Base-by-base conservation (phyloP, 345 rosid species). In the Lumnitzera littorea region DNA sequence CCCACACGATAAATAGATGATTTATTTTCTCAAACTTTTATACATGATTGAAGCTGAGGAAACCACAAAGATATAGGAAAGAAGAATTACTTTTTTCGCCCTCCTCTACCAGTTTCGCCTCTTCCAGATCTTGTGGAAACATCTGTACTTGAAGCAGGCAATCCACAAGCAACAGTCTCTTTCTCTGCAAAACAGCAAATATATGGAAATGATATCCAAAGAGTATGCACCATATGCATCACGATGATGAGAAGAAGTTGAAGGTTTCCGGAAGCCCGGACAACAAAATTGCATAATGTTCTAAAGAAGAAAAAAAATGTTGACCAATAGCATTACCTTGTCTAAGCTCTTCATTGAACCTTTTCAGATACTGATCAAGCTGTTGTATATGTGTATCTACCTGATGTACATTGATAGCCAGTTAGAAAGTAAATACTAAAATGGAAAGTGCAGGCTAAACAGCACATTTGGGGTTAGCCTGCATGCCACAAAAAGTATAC, bases 301-400 rank as follows among this genome's bases (percentile, higher is more conserved):
- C 20, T 15, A 29, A 2, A 54, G 48, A 66, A 29, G 12, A 41
- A 53, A n/a, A 36, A 20, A 55, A 67, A 15, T 20, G 66, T 61
- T n/a, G 53, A 46, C 24, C 43, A 16, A 60, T 62, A 36, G 57
- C 15, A 43, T 43, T 73, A 92, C 97, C 97, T 66, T 83, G 83
- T 60, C 91, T 91, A 58, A 82, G 78, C 80, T 82, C 91, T 58
- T 90, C 96, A 29, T 86, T 82, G 23, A 83, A 82, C 71, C 69
- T 87, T 62, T 82, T 94, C 81, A 94, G 66, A 59, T 84, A 87
- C 61, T 84, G 96, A 86, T 94, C 99, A 53, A 90, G 94, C 67
- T 85, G 95, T 56, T 90, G 99, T 66, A 94, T 86, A 60, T 94
- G 99, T 64, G 85, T 62, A 76, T 94, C 99, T 54, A 94, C 99